Conservation (phyloP, 129 eudicot genomes). For the Chrysanthemum makinoi region DNA sequence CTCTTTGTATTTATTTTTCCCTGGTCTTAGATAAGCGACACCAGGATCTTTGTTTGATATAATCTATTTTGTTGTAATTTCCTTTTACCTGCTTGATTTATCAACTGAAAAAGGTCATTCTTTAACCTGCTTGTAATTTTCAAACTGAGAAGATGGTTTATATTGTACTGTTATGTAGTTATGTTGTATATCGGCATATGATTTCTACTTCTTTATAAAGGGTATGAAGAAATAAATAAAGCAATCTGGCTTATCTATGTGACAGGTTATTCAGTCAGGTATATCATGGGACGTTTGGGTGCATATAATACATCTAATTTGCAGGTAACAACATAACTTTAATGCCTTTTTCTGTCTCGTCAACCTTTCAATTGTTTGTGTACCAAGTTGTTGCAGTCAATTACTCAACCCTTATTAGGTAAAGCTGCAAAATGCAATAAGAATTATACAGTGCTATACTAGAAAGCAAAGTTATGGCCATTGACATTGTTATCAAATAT, state of each 20-base stretch:
- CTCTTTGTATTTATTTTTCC: not conserved
- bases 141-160: no score
- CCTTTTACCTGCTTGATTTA: not conserved
- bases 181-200: no score
- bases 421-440: not conserved
- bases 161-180: no score
- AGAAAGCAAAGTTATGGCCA: not conserved
- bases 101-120: not conserved
- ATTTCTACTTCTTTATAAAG: no score
- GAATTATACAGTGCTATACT: not conserved
- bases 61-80: no score
- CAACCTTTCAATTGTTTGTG: slow-evolving; percentile 8
- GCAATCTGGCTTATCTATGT: slow-evolving; percentile 17
- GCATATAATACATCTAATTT: slow-evolving; percentile 78
- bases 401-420: not conserved
- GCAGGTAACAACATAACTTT: slow-evolving; percentile 46
- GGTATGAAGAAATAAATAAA: not conserved
- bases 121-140: no score
- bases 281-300: slow-evolving; percentile 93
- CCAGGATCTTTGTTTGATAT: no score
- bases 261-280: slow-evolving; percentile 96
- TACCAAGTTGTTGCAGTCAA: not conserved
- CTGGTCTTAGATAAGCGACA: not conserved
- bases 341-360: not conserved
- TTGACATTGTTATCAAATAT: not conserved